Evolutionary conservation across 2,329 filamentous ascomycete species (phyloP).

Genomic region (Fusarium nisikadoi): DNA sequence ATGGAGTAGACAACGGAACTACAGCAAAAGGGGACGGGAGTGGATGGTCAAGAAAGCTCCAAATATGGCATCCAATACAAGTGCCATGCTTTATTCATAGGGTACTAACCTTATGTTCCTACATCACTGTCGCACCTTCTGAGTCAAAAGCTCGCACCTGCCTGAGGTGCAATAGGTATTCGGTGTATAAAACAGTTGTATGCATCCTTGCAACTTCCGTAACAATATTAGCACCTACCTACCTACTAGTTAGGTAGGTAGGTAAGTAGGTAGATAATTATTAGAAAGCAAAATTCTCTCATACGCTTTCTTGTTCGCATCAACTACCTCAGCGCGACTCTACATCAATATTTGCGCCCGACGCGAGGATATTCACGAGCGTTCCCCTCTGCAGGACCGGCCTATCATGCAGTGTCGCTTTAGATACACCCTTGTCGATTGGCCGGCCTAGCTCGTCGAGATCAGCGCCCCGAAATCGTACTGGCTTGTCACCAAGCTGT

Average conservation of each 20-base stretch:
- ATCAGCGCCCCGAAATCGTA: conserved; percentile 26
- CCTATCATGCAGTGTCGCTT: not conserved
- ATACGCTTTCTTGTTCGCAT: not conserved
- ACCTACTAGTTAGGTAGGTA: too few relatives aligned
- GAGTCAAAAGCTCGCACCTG: not conserved
- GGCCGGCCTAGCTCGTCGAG: conserved; percentile 18
- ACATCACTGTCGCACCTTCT: not conserved
- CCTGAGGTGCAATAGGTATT: not conserved
- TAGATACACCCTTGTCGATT: conserved; percentile 14
- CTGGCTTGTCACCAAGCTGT: conserved; percentile 19
- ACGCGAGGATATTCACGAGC: not conserved
- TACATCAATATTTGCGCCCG: not conserved
- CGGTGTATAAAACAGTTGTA: not conserved
- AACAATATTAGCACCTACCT: not conserved
- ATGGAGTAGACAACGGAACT: not conserved
- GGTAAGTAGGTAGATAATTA: not conserved
- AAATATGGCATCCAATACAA: not conserved
- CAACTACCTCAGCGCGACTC: not conserved
- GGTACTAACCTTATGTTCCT: not conserved
- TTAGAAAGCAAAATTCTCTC: not conserved
- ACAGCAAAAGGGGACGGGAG: not conserved
- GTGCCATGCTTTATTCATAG: not conserved
- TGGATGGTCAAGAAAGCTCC: not conserved
- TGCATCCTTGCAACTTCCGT: not conserved
- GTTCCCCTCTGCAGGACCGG: not conserved